Conservation (phyloP, 2,329 filamentous ascomycete species). For the Zopfia rhizophila region DNA sequence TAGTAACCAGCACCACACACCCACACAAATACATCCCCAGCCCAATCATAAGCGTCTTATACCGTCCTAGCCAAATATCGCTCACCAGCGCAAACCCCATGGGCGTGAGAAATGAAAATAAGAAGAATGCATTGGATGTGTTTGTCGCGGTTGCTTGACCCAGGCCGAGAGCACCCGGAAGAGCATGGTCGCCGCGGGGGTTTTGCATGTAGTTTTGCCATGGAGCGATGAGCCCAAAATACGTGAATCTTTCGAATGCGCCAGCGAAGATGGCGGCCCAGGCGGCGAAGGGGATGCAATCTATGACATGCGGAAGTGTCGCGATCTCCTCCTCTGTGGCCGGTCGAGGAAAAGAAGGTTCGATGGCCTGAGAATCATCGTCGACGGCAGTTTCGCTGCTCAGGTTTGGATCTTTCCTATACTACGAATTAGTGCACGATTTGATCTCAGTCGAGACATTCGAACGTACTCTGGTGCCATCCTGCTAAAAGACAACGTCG, state of each 20-base stretch:
- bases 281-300: conserved; percentile 18
- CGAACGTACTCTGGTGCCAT: no score
- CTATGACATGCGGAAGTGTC: conserved; percentile 20
- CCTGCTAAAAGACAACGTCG: no score
- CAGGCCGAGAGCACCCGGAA: conserved; percentile 25
- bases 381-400: no score
- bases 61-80: conserved; percentile 49
- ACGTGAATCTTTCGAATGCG: conserved; percentile 18
- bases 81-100: conserved; percentile 43
- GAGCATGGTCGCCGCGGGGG: conserved; percentile 32
- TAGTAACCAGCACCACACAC: conserved; percentile 11
- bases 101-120: conserved; percentile 30
- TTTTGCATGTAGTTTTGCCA: conserved; percentile 48
- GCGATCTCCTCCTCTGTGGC: conserved; percentile 17
- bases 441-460: no score
- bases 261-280: conserved; percentile 19
- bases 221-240: conserved; percentile 17
- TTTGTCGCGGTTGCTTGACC: conserved; percentile 30
- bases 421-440: no score
- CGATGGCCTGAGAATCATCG: no score
- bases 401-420: no score
- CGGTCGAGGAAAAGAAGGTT: no score
- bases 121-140: conserved; percentile 26
- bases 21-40: conserved; percentile 22
- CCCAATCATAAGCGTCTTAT: conserved; percentile 41